A percentile compares a stretch with the other conserved stretches of the same genome.
These are phyloP conservation scores for Tylopilus cervinicoccineus DNA, from an alignment of 768 basidiomycete genomes.

Conservation along the genomic window DNA sequence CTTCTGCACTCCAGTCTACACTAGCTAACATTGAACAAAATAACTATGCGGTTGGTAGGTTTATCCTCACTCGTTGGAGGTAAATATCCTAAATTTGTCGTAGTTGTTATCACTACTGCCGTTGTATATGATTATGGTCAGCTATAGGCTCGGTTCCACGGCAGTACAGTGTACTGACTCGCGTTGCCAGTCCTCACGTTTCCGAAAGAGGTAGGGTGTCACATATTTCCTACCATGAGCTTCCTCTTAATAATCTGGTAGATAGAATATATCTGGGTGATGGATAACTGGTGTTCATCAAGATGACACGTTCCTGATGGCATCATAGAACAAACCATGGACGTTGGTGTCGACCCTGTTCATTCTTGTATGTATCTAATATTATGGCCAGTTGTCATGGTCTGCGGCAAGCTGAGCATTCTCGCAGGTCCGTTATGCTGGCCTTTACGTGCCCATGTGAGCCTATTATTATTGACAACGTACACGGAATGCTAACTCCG, in stretches of 20 bases:
- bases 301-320: background rate
- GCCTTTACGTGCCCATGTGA: background rate
- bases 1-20: background rate
- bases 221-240: too few relatives aligned
- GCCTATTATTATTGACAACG: background rate
- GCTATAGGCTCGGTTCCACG: background rate
- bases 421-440: constrained; percentile 6
- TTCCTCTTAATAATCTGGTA: too few relatives aligned
- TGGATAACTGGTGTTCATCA: background rate
- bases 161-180: background rate
- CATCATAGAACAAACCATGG: background rate
- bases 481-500: background rate
- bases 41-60: background rate
- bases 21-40: background rate
- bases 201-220: background rate
- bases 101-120: background rate
- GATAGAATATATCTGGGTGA: background rate
- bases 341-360: background rate
- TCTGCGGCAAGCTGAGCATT: background rate
- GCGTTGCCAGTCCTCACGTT: background rate
- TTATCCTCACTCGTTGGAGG: background rate
- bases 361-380: background rate
- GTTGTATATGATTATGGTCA: background rate
- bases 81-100: background rate
- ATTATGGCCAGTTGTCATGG: background rate